These are phyloP conservation scores for Dictyostelium intermedium DNA, from an alignment of 78 protist genomes.

Conservation along the genomic window DNA sequence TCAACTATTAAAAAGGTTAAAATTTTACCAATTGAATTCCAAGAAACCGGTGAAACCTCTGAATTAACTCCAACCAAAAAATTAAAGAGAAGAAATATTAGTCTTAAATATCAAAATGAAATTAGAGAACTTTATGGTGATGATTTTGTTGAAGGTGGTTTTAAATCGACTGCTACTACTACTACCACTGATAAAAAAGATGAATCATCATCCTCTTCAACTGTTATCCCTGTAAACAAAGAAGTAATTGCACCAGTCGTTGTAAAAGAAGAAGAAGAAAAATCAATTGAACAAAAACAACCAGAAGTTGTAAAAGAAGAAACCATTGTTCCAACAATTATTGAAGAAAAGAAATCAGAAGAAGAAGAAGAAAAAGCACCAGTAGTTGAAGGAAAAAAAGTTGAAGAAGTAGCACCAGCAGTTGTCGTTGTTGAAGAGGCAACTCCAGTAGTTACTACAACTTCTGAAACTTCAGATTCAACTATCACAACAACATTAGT, in stretches of 20 bases:
- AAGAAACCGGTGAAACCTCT: conserved; percentile 49
- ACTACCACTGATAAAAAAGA: too few species aligned
- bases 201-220: background rate
- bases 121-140: conserved; percentile 83
- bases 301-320: background rate
- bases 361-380: background rate
- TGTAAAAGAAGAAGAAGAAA: background rate
- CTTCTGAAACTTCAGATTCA: background rate
- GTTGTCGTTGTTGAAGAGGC: background rate
- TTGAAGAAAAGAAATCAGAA: background rate
- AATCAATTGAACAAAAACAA: background rate
- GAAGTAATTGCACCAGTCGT: background rate
- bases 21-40: conserved; percentile 79
- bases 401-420: background rate
- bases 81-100: conserved; percentile 81
- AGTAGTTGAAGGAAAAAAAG: background rate
- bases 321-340: background rate
- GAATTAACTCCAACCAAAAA: conserved; percentile 89
- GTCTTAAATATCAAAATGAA: conserved; percentile 44
- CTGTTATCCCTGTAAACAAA: background rate
- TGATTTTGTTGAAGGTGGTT: conserved; percentile 62
- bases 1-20: conserved; percentile 71
- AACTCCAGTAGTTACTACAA: background rate
- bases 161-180: background rate
- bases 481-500: background rate